Base-by-base conservation (phyloP, 2,329 filamentous ascomycete genomes). In the Cercospora sesami region DNA sequence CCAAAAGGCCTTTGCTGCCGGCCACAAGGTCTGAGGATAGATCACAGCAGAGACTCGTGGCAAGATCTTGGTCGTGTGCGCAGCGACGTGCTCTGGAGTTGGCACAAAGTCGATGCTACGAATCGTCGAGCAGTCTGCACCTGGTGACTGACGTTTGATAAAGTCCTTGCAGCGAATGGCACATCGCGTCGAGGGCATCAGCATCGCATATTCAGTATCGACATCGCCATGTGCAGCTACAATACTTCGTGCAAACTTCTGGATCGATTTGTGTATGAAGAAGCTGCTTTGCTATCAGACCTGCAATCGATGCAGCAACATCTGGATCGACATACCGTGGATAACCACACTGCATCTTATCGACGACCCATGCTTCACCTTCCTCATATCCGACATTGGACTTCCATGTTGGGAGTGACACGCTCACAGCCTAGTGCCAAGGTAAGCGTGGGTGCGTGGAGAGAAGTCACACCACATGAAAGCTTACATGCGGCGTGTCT, bases 311-410 rank as follows among this genome's bases (percentile, higher is more conserved):
- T 48, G 10, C 10, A 23, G 66, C 28, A 23, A 18, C n/a, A 31
- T 4, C 10, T 9, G 57, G 8, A 26, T 26, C 16, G 18, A 59
- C 80, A 67, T 80, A 92, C 90, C 91, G 87, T 69, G 95, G 95
- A 80, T 99, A 99, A 39, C 95, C 95, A 55, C 91, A 96, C 72
- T 87, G 86, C 93, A 99, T 91, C 77, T 89, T 90, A 70, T 86
- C 86, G 18, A 95, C 72, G n/a, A 99, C 92, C 90, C 92, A 95
- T 66, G 89, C 83, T 78, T 96, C 86, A 61, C 93, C 94, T 80
- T 99, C 93, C 79, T 99, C 95, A 77, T 99, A 99, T 48, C 89
- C 94, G 45, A 99, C 85, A 75, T 96, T 98, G 72, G 93, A 85
- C 72, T 85, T 86, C 95, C 95, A 99, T 81, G 93, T 96, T 45